These are phyloP conservation scores for Geotrichum ghanense DNA, from an alignment of 805 yeast genomes.

Conservation along the genomic window DNA sequence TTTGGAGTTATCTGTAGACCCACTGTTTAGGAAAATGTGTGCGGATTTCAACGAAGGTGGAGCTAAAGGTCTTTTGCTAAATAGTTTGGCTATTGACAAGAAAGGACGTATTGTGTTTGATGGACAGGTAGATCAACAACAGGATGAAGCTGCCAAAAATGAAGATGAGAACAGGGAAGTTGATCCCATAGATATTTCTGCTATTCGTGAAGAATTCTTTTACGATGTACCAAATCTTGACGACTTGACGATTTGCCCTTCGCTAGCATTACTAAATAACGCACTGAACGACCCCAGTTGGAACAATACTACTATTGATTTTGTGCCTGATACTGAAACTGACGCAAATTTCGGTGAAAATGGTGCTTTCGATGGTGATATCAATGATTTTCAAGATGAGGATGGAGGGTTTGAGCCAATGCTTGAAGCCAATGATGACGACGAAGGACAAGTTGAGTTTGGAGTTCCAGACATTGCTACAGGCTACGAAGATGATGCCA, in stretches of 20 bases:
- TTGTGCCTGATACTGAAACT: conserved; percentile 23
- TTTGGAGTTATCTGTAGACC: conserved; percentile 29
- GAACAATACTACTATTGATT: conserved; percentile 3
- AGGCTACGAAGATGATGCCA: background rate
- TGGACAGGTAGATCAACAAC: conserved; percentile 39
- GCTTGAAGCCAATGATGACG: conserved; percentile 5
- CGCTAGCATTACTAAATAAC: conserved; percentile 46
- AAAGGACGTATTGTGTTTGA: conserved; percentile 55
- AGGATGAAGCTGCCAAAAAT: conserved; percentile 28
- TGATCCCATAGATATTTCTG: conserved; percentile 23
- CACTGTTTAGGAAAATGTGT: conserved; percentile 31
- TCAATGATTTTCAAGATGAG: conserved; percentile 11
- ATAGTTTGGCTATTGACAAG: conserved; percentile 34
- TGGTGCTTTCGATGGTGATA: conserved; percentile 15
- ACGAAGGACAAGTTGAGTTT: background rate
- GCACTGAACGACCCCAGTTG: conserved; percentile 35
- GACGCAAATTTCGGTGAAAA: conserved; percentile 21
- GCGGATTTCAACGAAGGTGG: conserved; percentile 37
- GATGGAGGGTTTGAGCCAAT: conserved; percentile 11
- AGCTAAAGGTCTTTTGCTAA: conserved; percentile 34
- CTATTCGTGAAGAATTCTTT: conserved; percentile 14
- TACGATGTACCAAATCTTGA: conserved; percentile 16
- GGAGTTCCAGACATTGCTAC: background rate
- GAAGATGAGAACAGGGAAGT: conserved; percentile 20
- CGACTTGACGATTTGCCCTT: conserved; percentile 46